Conservation (phyloP, 164 flowering plant genomes). For the Stephania yunnanensis region DNA sequence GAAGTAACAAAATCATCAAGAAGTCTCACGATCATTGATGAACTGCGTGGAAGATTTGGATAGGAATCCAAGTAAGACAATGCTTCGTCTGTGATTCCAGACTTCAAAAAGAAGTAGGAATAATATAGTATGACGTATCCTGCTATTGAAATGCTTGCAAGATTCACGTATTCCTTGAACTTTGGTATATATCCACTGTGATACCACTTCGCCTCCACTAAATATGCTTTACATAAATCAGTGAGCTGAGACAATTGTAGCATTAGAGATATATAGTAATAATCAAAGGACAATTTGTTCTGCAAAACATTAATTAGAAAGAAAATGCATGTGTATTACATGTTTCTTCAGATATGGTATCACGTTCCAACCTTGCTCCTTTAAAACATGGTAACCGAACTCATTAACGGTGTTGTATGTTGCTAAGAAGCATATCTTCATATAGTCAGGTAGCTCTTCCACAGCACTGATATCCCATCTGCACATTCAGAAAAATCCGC, state of each 20-base stretch:
- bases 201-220: slow-evolving; percentile 6
- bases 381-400: neutral
- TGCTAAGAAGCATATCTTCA: slow-evolving; percentile 7
- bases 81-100: neutral
- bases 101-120: neutral
- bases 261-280: neutral
- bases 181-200: slow-evolving; percentile 3
- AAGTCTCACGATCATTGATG: neutral
- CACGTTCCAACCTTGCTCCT: slow-evolving; percentile 2
- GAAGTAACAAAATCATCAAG: neutral
- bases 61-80: neutral
- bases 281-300: neutral
- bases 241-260: neutral
- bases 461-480: slow-evolving; percentile 4
- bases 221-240: neutral
- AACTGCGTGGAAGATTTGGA: neutral
- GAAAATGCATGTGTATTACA: neutral
- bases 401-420: slow-evolving; percentile 1
- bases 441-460: slow-evolving; percentile 3
- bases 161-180: neutral
- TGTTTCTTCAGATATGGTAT: slow-evolving; percentile 3
- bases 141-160: neutral
- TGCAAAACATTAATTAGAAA: neutral
- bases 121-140: neutral
- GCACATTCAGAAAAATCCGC: neutral